Percentiles rank a stretch among this genome's conserved stretches.
phyloP scores from a whole-genome alignment of 1,139 yeast genomes.

The Hyphopichia wangnamkhiaoensis region DNA sequence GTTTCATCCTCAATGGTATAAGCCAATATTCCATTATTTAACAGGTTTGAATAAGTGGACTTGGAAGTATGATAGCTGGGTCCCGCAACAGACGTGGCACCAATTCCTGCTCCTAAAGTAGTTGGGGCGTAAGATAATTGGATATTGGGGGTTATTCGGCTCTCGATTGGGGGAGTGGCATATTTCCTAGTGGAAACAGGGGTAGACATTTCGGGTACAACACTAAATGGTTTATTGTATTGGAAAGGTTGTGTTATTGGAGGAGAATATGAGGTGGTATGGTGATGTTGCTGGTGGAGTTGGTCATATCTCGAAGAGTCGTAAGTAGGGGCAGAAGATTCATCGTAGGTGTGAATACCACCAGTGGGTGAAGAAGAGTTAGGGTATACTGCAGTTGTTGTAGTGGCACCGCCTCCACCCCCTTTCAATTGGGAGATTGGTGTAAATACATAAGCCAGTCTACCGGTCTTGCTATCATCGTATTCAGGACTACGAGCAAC shows the following conservation, averaged over 20 bases:
- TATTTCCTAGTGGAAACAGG: not conserved
- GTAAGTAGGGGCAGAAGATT: constrained; percentile 4
- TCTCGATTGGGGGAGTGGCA: not conserved
- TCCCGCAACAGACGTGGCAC: no score
- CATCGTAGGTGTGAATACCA: constrained; percentile 1
- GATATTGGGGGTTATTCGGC: not conserved
- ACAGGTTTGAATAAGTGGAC: constrained; percentile 36
- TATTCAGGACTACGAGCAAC: constrained; percentile 59
- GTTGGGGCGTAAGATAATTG: constrained; percentile 10
- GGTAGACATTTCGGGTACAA: not conserved
- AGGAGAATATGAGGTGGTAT: constrained; percentile 8
- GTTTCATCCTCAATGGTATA: constrained; percentile 30
- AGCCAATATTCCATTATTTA: constrained; percentile 44
- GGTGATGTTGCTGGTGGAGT: not conserved
- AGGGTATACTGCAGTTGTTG: constrained; percentile 19
- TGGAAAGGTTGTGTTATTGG: constrained; percentile 7
- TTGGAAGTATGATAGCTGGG: constrained; percentile 32
- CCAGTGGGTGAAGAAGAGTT: constrained; percentile 15
- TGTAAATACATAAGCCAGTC: constrained; percentile 46
- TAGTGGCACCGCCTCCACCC: constrained; percentile 31
- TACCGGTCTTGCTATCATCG: constrained; percentile 47
- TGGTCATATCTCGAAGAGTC: not conserved
- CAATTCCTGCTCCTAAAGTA: constrained; percentile 19
- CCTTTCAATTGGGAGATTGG: constrained; percentile 50
- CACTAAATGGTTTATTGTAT: not conserved